Evolutionary conservation across 495 filamentous ascomycete genomes (phyloP).

Genomic region (Cercophora samala): DNA sequence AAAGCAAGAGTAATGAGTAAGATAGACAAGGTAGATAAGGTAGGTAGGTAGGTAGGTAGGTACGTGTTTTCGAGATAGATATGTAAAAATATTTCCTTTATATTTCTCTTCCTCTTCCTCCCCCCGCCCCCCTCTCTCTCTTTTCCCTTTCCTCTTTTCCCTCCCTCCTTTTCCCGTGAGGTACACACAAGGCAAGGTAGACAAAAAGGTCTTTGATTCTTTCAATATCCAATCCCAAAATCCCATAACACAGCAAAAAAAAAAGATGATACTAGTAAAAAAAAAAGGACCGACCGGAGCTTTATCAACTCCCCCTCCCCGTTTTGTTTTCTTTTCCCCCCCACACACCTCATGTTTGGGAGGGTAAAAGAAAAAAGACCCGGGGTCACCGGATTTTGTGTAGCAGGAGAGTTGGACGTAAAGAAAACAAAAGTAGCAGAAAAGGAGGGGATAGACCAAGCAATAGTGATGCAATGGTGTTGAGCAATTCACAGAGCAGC

Average conservation of each 20-base stretch:
- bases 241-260: neutral
- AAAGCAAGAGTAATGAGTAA: neutral
- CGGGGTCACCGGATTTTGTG: neutral
- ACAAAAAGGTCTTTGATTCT: no score
- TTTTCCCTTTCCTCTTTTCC: neutral
- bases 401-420: neutral
- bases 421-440: conserved; percentile 2
- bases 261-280: neutral
- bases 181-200: neutral
- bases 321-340: no score
- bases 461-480: neutral
- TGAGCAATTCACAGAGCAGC: neutral
- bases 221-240: neutral
- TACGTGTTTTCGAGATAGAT: neutral
- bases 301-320: neutral
- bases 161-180: neutral
- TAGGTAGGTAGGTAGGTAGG: no score
- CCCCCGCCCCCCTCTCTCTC: no score
- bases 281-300: neutral
- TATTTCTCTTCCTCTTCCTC: neutral
- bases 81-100: neutral
- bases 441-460: conserved; percentile 4
- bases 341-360: neutral
- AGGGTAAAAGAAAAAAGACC: neutral
- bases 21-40: no score